phyloP scores from a whole-genome alignment of 2,329 filamentous ascomycete genomes.

The Elsinoe perseae region DNA sequence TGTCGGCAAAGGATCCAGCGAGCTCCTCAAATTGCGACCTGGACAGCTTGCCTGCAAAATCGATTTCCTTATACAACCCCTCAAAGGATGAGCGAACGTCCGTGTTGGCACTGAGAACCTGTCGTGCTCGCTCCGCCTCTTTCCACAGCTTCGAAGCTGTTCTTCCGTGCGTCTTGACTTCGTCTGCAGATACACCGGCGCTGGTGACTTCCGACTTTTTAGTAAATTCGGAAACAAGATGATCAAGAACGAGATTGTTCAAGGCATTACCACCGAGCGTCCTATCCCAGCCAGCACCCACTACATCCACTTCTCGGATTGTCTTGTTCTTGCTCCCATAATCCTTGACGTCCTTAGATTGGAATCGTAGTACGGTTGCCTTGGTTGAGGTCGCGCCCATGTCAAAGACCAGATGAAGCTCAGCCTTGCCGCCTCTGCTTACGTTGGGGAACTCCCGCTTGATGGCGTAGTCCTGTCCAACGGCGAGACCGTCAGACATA shows the following conservation, averaged over 20 bases:
- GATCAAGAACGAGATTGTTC: slow-evolving; percentile 78
- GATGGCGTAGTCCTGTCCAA: slow-evolving; percentile 92
- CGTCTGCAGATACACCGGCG: slow-evolving; percentile 52
- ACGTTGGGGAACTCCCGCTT: slow-evolving; percentile 80
- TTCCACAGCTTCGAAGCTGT: slow-evolving; percentile 86
- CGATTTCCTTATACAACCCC: slow-evolving; percentile 80
- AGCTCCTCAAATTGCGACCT: slow-evolving; percentile 75
- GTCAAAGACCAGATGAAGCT: slow-evolving; percentile 89
- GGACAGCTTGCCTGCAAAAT: slow-evolving; percentile 84
- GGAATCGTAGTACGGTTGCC: slow-evolving; percentile 82
- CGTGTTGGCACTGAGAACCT: slow-evolving; percentile 87
- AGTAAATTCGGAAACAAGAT: slow-evolving; percentile 76
- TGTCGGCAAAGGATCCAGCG: slow-evolving; percentile 57
- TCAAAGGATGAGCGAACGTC: slow-evolving; percentile 77
- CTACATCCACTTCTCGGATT: slow-evolving; percentile 83
- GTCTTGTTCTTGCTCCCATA: slow-evolving; percentile 93
- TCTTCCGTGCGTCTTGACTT: slow-evolving; percentile 68
- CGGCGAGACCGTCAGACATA: slow-evolving; percentile 82
- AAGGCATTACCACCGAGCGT: slow-evolving; percentile 83
- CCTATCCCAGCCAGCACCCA: slow-evolving; percentile 82
- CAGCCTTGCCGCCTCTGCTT: slow-evolving; percentile 73
- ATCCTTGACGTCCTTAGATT: slow-evolving; percentile 83
- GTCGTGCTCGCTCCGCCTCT: slow-evolving; percentile 77
- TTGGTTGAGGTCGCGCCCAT: slow-evolving; percentile 96
- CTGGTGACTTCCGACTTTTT: slow-evolving; percentile 58